A percentile compares a stretch with the other conserved stretches of the same genome.
These are phyloP conservation scores for Xenosphaeropsis pyriputrescens DNA, from an alignment of 2,329 filamentous ascomycete species.

Conservation along the genomic window DNA sequence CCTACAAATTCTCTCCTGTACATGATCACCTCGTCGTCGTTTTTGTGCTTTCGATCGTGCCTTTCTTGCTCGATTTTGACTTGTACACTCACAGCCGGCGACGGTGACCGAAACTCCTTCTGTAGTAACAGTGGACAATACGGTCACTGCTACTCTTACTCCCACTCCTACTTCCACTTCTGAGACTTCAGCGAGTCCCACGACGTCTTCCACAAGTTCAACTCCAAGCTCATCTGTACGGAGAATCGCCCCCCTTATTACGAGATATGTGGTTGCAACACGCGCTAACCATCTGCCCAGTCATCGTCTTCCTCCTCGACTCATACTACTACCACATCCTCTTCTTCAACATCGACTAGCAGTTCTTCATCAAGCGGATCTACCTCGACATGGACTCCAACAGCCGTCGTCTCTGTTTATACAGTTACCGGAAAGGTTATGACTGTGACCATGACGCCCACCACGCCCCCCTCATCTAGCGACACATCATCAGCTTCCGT, in stretches of 20 bases:
- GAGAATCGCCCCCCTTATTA: too few relatives aligned
- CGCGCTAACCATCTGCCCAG: not conserved
- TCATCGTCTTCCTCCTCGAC: conserved; percentile 5
- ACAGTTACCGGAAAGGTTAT: conserved; percentile 41
- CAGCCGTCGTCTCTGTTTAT: conserved; percentile 23
- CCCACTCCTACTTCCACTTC: not conserved
- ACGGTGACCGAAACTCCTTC: conserved; percentile 10
- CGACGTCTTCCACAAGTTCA: too few relatives aligned
- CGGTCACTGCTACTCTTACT: not conserved
- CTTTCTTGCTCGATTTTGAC: conserved; percentile 17
- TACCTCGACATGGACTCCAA: conserved; percentile 16
- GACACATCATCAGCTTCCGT: not conserved
- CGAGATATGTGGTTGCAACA: too few relatives aligned
- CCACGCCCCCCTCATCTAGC: conserved; percentile 15
- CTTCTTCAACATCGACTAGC: conserved; percentile 9
- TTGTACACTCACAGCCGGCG: conserved; percentile 11
- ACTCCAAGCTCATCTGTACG: too few relatives aligned
- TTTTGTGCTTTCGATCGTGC: conserved; percentile 2
- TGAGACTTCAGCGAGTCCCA: too few relatives aligned
- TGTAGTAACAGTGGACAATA: not conserved
- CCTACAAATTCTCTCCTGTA: conserved; percentile 1
- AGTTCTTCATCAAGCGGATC: too few relatives aligned
- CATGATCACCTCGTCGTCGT: conserved; percentile 7
- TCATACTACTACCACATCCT: conserved; percentile 9
- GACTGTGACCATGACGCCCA: conserved; percentile 38